These are phyloP conservation scores for Chenopodium suecicum DNA, from an alignment of 148 eudicot genomes.

Conservation along the genomic window DNA sequence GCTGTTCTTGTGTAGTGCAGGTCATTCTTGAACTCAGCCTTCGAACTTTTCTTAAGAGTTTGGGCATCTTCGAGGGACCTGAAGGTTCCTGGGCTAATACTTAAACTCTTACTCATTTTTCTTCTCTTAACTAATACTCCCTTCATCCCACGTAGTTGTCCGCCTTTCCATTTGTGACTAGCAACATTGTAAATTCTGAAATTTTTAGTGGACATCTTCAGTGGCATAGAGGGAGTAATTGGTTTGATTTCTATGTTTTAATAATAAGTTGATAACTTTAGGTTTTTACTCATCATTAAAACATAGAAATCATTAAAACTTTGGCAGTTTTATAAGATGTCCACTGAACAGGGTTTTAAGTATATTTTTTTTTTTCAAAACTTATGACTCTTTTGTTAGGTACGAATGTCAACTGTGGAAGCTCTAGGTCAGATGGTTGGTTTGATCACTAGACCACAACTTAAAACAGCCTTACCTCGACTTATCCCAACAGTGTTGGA, in stretches of 20 bases:
- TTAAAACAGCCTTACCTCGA: slow-evolving; percentile 86
- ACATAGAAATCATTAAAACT: too few relatives aligned
- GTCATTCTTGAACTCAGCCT: slow-evolving; percentile 87
- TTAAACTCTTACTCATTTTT: background rate
- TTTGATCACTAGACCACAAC: slow-evolving; percentile 67
- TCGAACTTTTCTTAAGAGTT: slow-evolving; percentile 87
- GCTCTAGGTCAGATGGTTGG: slow-evolving; percentile 97
- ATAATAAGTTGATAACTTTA: too few relatives aligned
- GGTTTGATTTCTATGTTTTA: background rate
- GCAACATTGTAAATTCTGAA: background rate
- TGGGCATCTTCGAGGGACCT: slow-evolving; percentile 93
- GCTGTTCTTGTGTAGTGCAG: slow-evolving; percentile 48
- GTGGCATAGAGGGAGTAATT: background rate
- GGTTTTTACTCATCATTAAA: too few relatives aligned
- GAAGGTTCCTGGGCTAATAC: slow-evolving; percentile 49
- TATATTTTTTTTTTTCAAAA: background rate
- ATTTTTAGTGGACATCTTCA: background rate
- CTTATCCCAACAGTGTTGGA: slow-evolving; percentile 89
- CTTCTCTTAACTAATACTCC: background rate
- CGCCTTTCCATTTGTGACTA: background rate
- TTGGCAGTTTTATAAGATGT: too few relatives aligned
- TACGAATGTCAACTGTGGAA: slow-evolving; percentile 77
- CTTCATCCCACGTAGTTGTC: background rate
- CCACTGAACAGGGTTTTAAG: too few relatives aligned
- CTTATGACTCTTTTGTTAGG: slow-evolving; percentile 36